Conservation (phyloP, 163 green algal species). For the Picocystis sp. region DNA sequence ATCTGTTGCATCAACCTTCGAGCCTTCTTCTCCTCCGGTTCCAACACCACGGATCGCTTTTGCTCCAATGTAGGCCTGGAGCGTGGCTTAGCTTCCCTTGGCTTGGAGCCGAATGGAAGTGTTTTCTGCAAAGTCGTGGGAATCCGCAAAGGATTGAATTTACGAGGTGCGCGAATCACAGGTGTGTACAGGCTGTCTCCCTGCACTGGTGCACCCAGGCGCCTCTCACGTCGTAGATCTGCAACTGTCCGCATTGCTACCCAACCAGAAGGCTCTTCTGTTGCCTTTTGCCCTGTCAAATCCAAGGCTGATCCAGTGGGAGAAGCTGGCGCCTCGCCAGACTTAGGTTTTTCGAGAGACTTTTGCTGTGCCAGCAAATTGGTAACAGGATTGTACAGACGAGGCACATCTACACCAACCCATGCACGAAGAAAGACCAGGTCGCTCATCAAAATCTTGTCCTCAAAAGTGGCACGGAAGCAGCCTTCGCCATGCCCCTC, state of each 20-base stretch:
- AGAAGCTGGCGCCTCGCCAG: background rate
- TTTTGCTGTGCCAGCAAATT: slow-evolving; percentile 45
- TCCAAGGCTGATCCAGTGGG: background rate
- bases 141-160: slow-evolving; percentile 85
- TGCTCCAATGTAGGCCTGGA: slow-evolving; percentile 57
- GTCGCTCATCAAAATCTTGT: slow-evolving; percentile 80
- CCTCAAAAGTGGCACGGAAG: slow-evolving; percentile 72
- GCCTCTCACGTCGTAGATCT: slow-evolving; percentile 55
- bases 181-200: slow-evolving; percentile 73
- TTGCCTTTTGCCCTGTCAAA: background rate
- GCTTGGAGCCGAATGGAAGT: slow-evolving; percentile 93
- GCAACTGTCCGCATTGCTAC: slow-evolving; percentile 72
- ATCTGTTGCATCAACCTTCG: slow-evolving; percentile 74
- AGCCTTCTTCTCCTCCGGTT: slow-evolving; percentile 46
- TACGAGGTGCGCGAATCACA: slow-evolving; percentile 53
- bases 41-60: slow-evolving; percentile 71
- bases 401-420: slow-evolving; percentile 62
- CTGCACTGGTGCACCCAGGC: slow-evolving; percentile 62
- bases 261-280: slow-evolving; percentile 35
- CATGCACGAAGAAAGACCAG: slow-evolving; percentile 65
- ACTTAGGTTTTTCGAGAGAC: background rate
- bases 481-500: slow-evolving; percentile 37
- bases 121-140: slow-evolving; percentile 64
- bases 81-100: slow-evolving; percentile 39
- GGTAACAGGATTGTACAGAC: slow-evolving; percentile 82